These are phyloP conservation scores for Strobilomyces confusus DNA, from an alignment of 768 basidiomycete species.

Conservation along the genomic window DNA sequence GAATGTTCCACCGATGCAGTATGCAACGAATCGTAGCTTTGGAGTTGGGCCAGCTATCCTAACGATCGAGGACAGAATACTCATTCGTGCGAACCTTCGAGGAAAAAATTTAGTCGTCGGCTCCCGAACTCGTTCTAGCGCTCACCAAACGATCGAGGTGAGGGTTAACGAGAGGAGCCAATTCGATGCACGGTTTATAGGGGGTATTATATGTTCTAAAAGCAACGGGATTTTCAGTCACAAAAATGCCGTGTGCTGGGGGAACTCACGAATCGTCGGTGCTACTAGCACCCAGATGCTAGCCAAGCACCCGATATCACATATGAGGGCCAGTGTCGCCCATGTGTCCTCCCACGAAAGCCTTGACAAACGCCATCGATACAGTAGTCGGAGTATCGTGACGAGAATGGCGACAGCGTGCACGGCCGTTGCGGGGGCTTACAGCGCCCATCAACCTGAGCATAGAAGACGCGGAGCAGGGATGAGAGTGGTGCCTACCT, in stretches of 20 bases:
- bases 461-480: not conserved
- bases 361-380: slow-evolving; percentile 18
- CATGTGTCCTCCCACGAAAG: slow-evolving; percentile 29
- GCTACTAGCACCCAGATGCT: slow-evolving; percentile 16
- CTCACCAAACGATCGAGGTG: slow-evolving; percentile 23
- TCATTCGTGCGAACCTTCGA: slow-evolving; percentile 25
- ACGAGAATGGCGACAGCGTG: slow-evolving; percentile 18
- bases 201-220: not conserved
- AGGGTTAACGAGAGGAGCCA: slow-evolving; percentile 21
- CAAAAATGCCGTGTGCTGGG: not conserved
- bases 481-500: slow-evolving; percentile 6
- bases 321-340: slow-evolving; percentile 23
- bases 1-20: slow-evolving; percentile 17
- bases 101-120: not conserved
- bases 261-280: slow-evolving; percentile 8
- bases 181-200: not conserved
- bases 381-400: slow-evolving; percentile 17
- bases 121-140: not conserved
- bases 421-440: slow-evolving; percentile 16
- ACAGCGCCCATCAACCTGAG: not conserved
- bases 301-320: slow-evolving; percentile 17
- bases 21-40: slow-evolving; percentile 10
- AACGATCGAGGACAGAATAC: slow-evolving; percentile 25
- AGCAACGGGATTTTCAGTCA: not conserved
- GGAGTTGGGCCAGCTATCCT: slow-evolving; percentile 17